Conservation (phyloP, 257 asterid species). For the Solanum megistacrolobum region DNA sequence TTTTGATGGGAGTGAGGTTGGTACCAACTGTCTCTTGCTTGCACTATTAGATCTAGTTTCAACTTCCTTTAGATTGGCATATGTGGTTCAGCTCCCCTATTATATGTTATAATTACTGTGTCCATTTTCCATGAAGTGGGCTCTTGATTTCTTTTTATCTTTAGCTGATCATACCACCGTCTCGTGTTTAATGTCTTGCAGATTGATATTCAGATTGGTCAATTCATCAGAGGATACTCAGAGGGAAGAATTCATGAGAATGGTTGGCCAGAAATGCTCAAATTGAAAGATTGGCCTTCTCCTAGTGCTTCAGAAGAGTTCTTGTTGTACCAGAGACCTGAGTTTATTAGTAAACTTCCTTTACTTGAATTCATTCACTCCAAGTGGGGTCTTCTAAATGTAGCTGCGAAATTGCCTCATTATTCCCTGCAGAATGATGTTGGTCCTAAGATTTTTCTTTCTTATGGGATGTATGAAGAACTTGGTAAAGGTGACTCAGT, state of each 20-base stretch:
- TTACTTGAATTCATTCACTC: conserved; percentile 92
- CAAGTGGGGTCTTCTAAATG: conserved; percentile 97
- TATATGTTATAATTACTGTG: background rate
- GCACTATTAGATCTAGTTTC: background rate
- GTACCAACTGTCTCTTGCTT: background rate
- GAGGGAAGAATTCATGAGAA: conserved; percentile 69
- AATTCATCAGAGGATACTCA: conserved; percentile 78
- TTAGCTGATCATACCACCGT: conserved; percentile 6
- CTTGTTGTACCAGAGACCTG: conserved; percentile 89
- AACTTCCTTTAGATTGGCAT: background rate
- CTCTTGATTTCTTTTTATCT: background rate
- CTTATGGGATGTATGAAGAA: conserved; percentile 69
- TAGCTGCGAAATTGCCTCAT: conserved; percentile 96
- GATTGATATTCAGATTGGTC: conserved; percentile 67
- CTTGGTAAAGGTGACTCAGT: conserved; percentile 53
- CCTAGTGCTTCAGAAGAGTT: conserved; percentile 92
- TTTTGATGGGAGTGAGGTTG: conserved; percentile 65
- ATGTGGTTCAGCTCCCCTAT: background rate
- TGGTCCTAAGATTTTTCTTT: conserved; percentile 80
- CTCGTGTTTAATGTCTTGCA: conserved; percentile 29
- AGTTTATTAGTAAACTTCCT: conserved; percentile 80
- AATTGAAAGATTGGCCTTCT: conserved; percentile 97
- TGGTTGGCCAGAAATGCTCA: conserved; percentile 60
- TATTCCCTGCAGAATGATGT: conserved; percentile 96
- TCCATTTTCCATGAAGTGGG: background rate